Conservation (phyloP, 2,329 filamentous ascomycete genomes). For the Neofusicoccum ribis region DNA sequence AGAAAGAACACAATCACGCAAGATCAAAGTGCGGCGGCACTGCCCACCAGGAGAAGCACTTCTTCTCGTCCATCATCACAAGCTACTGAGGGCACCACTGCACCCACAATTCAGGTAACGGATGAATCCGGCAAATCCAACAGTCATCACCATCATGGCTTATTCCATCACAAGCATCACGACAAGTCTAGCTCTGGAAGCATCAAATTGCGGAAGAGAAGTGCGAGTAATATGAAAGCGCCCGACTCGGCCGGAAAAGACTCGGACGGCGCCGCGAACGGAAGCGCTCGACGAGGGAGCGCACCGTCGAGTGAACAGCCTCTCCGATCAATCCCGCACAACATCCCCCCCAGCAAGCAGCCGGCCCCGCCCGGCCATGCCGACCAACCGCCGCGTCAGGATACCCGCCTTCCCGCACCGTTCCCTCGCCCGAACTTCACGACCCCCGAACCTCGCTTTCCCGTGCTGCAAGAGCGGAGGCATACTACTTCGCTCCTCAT, state of each 20-base stretch:
- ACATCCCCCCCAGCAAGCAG: slow-evolving; percentile 34
- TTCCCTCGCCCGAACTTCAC: slow-evolving; percentile 37
- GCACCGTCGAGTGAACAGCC: slow-evolving; percentile 31
- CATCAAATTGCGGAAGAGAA: slow-evolving; percentile 40
- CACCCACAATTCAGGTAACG: slow-evolving; percentile 77
- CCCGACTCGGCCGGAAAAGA: slow-evolving; percentile 34
- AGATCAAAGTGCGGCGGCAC: slow-evolving; percentile 39
- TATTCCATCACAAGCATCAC: slow-evolving; percentile 35
- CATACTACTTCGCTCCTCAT: slow-evolving; percentile 63
- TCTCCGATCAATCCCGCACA: slow-evolving; percentile 43
- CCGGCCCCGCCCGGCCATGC: slow-evolving; percentile 42
- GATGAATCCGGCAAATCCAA: slow-evolving; percentile 37
- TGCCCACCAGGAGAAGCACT: slow-evolving; percentile 41
- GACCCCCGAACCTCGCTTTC: slow-evolving; percentile 50
- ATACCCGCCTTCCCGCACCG: slow-evolving; percentile 44
- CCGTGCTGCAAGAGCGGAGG: slow-evolving; percentile 52
- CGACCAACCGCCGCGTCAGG: slow-evolving; percentile 45
- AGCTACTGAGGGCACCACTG: slow-evolving; percentile 31
- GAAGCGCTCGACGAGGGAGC: slow-evolving; percentile 7
- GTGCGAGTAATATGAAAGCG: slow-evolving; percentile 25
- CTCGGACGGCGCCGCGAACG: slow-evolving; percentile 7
- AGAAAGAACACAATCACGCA: slow-evolving; percentile 15
- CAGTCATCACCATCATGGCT: slow-evolving; percentile 31
- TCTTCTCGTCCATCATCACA: slow-evolving; percentile 27
- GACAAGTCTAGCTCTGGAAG: slow-evolving; percentile 42